Base-by-base conservation (phyloP, 2,329 filamentous ascomycete species). In the Davidsoniella australis region DNA sequence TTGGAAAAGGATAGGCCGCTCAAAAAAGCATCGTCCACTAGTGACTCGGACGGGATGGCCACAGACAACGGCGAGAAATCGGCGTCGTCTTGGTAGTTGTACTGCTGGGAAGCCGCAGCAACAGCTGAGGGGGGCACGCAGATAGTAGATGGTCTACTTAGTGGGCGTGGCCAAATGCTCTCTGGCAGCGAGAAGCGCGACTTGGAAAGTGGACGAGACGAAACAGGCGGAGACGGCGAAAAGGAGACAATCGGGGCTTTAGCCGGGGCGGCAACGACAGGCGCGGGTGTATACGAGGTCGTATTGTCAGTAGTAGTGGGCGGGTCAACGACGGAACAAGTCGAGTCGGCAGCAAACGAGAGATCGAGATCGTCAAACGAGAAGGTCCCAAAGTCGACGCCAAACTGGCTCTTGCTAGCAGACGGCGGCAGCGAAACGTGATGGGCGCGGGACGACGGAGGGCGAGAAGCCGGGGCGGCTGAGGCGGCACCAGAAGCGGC, bases 21-120 rank as follows among this genome's bases (percentile, higher is more conserved):
- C 58, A 80, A 61, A 58, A 75, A 72, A 57, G 71, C 72, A 64
- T 77, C 72, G 54, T 76, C 75, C 55, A 78, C 63, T 49, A 79
- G 64, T 57, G 62, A 67, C 50, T 73, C 71, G 49, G 69, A 71
- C 41, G 75, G 75, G 57, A 80, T 77, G 51, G 63, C 59, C 45
- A 76, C 71, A 58, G 67, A 70, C 58, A 80, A 67, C 52, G 73
- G 72, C 53, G 66, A 66, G 57, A 70, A 73, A 54, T 20, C 17
- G 38, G n/a, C 17, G 26, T 41, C 17, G 33, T 39, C n/a, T 17
- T 16, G 42, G 8, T 40, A 3, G 16, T 38, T 24, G 17, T 16
- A 17, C 23, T 39, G 37, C n/a, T 45, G 17, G 20, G 24, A 24
- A n/a, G 7, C 7, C 8, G 20, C 38, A n/a, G 29, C 8, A 26